Base-by-base conservation (phyloP, 2,329 filamentous ascomycete species). In the Ophiostoma angusticollis region DNA sequence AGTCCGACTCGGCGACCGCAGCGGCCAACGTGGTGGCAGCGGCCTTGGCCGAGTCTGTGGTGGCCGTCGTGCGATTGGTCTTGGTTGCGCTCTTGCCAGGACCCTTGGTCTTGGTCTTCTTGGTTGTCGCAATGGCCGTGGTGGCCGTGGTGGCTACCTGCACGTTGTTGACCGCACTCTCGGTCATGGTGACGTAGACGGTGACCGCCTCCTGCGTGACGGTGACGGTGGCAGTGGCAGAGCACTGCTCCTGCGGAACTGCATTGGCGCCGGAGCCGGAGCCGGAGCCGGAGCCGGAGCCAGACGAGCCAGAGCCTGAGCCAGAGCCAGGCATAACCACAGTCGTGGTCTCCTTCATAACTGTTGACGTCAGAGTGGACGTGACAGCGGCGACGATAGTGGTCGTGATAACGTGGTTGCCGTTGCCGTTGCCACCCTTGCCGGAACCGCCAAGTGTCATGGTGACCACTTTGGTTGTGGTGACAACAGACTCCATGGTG, bases 351-450 rank as follows among this genome's bases (percentile, higher is more conserved):
- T 21, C 21, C 17, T 9, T 27, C 7, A 9, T 14, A 31, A 51
- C 38, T 19, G 47, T 45, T 17, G 46, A 38, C 22, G 47, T 48
- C 23, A 53, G 29, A 33, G 53, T 56, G n/a, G 50, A 47, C 36
- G 47, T 43, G 34, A 51, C 29, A 12, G 39, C 37, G 14, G 49
- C 47, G 35, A 49, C 49, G 28, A 50, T 24, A 36, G 54, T 40
- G 25, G 49, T 50, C 41, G 48, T 53, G 35, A 52, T 47, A 29
- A 52, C 41, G 21, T 50, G 50, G 14, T 41, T 37, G 9, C 18
- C 37, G 18, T 25, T 35, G 22, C 42, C 41, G 13, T 37, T 30
- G 14, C 43, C 41, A 28, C 41, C 37, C 24, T 31, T 33, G 39
- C 43, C 46, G 5, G 37, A 38, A 23, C 45, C 45, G 33, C 48